Conservation (phyloP, 2,329 filamentous ascomycete species). For the Exophiala sp. region DNA sequence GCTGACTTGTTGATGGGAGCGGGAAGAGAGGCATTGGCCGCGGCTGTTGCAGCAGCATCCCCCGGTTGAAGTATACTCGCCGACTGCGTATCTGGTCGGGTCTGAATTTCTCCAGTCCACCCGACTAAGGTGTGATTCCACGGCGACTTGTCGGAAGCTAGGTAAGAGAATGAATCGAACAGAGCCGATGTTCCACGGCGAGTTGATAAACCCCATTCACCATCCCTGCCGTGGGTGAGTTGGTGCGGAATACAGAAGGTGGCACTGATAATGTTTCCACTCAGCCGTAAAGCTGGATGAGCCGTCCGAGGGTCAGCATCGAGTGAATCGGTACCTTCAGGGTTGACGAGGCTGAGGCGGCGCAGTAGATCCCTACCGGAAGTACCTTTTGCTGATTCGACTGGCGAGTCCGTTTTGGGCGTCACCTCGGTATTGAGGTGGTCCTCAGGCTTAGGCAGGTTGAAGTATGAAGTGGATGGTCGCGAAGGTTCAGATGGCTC, state of each 20-base stretch:
- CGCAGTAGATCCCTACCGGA: slow-evolving; percentile 51
- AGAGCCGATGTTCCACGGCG: slow-evolving; percentile 86
- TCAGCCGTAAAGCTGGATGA: slow-evolving; percentile 57
- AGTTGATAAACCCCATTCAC: slow-evolving; percentile 65
- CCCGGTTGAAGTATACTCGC: slow-evolving; percentile 15
- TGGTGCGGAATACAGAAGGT: slow-evolving; percentile 63
- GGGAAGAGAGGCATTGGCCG: slow-evolving; percentile 51
- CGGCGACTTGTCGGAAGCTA: slow-evolving; percentile 75
- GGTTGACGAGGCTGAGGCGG: slow-evolving; percentile 48
- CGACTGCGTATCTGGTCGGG: slow-evolving; percentile 8
- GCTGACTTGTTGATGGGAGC: slow-evolving; percentile 41
- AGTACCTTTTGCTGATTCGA: slow-evolving; percentile 44
- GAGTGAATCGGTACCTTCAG: slow-evolving; percentile 26
- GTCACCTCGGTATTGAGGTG: slow-evolving; percentile 16
- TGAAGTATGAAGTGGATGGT: slow-evolving; percentile 21
- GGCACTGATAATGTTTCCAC: slow-evolving; percentile 61
- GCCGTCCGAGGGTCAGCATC: slow-evolving; percentile 53
- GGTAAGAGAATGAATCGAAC: slow-evolving; percentile 84
- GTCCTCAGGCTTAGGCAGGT: slow-evolving; percentile 22
- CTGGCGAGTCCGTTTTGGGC: slow-evolving; percentile 30
- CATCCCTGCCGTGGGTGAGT: slow-evolving; percentile 49
- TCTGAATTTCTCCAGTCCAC: slow-evolving; percentile 85
- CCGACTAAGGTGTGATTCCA: slow-evolving; percentile 93
- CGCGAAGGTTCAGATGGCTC: slow-evolving; percentile 35
- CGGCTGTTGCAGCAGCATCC: slow-evolving; percentile 5